phyloP scores from a whole-genome alignment of 2,329 filamentous ascomycete genomes.

The Bimuria novae-zelandiae region DNA sequence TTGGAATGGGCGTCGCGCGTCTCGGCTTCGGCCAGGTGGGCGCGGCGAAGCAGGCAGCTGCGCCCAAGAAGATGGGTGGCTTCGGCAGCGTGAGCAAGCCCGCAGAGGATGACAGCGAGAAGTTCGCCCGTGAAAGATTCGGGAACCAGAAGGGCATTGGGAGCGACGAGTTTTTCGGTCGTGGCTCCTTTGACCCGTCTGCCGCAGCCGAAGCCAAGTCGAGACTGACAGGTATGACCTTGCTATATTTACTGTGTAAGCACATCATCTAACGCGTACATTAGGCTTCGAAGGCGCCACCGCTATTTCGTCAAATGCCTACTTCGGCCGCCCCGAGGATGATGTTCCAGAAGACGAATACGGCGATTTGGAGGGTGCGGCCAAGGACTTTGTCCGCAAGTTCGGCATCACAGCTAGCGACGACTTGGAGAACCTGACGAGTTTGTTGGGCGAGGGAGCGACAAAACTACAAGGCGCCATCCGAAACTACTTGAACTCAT shows the following conservation, averaged over 20 bases:
- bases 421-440: conserved; percentile 87
- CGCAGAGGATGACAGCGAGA: conserved; percentile 72
- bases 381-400: conserved; percentile 93
- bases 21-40: conserved; percentile 89
- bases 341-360: conserved; percentile 74
- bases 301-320: conserved; percentile 93
- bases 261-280: conserved; percentile 5
- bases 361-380: conserved; percentile 87
- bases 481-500: conserved; percentile 48
- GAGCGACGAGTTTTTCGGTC: conserved; percentile 97
- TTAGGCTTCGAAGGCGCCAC: conserved; percentile 86
- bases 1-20: conserved; percentile 86
- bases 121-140: conserved; percentile 86
- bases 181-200: conserved; percentile 79
- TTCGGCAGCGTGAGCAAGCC: conserved; percentile 86
- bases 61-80: conserved; percentile 80
- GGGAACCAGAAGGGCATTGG: conserved; percentile 93
- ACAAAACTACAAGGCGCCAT: conserved; percentile 71
- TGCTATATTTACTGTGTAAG: not conserved
- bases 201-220: conserved; percentile 84
- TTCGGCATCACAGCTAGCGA: conserved; percentile 96
- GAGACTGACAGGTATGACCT: conserved; percentile 65
- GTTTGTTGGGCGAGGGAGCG: conserved; percentile 83
- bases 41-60: conserved; percentile 57
- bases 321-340: conserved; percentile 92